phyloP scores from a whole-genome alignment of 345 rosid genomes.

The Brassica incana region DNA sequence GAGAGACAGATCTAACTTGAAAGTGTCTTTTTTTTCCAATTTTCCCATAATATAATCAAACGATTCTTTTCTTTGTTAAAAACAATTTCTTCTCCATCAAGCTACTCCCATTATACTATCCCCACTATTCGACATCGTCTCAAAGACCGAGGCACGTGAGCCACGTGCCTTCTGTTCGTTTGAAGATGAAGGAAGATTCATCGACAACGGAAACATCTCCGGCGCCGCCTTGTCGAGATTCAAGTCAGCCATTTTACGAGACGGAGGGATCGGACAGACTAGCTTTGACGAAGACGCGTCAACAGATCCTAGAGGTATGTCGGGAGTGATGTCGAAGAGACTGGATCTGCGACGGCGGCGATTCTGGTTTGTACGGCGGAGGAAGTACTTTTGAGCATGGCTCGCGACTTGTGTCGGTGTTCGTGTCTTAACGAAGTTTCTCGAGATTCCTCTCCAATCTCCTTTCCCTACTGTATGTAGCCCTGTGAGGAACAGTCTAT shows the following conservation, averaged over 20 bases:
- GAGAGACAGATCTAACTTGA: too few relatives aligned
- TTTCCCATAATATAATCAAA: background rate
- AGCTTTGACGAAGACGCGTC: too few relatives aligned
- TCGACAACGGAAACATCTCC: conserved; percentile 47
- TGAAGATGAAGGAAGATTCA: conserved; percentile 49
- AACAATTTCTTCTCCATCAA: conserved; percentile 40
- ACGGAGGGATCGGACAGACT: conserved; percentile 55
- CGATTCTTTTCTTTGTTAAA: conserved; percentile 2
- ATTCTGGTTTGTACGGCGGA: conserved; percentile 59
- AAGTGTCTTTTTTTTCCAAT: too few relatives aligned
- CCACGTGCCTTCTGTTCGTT: conserved; percentile 51
- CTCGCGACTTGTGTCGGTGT: conserved; percentile 86
- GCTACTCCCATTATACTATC: conserved; percentile 75
- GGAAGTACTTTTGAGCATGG: conserved; percentile 83
- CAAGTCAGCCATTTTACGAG: conserved; percentile 69
- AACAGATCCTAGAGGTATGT: conserved; percentile 11
- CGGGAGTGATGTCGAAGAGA: conserved; percentile 70
- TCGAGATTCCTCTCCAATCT: conserved; percentile 82
- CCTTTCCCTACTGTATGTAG: conserved; percentile 76
- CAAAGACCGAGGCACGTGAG: conserved; percentile 49
- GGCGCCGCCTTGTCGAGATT: conserved; percentile 43
- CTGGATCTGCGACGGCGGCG: conserved; percentile 81
- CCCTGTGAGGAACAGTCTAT: conserved; percentile 61
- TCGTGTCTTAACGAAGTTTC: conserved; percentile 76
- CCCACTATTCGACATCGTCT: conserved; percentile 56